phyloP scores from a whole-genome alignment of 75 land plant genomes.

The Picea sitchensis region DNA sequence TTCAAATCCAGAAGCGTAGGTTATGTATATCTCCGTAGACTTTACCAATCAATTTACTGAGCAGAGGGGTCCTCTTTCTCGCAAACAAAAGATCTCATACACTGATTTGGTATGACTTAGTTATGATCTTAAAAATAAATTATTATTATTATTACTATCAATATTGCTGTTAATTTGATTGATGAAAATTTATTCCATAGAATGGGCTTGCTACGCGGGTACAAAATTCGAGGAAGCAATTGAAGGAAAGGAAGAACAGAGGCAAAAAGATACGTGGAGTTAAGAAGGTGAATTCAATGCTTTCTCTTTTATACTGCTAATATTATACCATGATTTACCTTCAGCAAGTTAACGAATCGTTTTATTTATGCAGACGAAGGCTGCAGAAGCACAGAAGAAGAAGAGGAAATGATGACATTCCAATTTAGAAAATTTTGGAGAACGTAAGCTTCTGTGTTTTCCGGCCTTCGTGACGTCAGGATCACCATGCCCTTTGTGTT shows the following conservation, averaged over 20 bases:
- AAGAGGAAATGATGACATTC: slow-evolving; percentile 14
- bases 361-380: slow-evolving; percentile 20
- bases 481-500: too few species aligned
- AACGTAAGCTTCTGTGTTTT: neutral
- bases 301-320: neutral
- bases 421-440: neutral
- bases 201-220: slow-evolving; percentile 45
- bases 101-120: too few species aligned
- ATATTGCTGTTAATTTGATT: neutral
- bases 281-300: slow-evolving; percentile 20
- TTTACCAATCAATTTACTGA: too few species aligned
- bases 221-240: slow-evolving; percentile 49
- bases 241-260: slow-evolving; percentile 53
- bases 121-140: too few species aligned
- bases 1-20: too few species aligned
- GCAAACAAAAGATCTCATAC: too few species aligned
- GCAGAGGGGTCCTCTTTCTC: too few species aligned
- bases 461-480: neutral
- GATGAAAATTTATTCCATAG: neutral
- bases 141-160: too few species aligned
- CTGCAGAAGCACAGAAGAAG: slow-evolving; percentile 18
- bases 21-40: too few species aligned
- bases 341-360: neutral
- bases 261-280: slow-evolving; percentile 38
- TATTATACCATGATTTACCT: neutral